Evolutionary conservation across 164 flowering plant genomes (phyloP), one percentile per base, ranked within the genome.

Genomic region (Umbellularia californica): DNA sequence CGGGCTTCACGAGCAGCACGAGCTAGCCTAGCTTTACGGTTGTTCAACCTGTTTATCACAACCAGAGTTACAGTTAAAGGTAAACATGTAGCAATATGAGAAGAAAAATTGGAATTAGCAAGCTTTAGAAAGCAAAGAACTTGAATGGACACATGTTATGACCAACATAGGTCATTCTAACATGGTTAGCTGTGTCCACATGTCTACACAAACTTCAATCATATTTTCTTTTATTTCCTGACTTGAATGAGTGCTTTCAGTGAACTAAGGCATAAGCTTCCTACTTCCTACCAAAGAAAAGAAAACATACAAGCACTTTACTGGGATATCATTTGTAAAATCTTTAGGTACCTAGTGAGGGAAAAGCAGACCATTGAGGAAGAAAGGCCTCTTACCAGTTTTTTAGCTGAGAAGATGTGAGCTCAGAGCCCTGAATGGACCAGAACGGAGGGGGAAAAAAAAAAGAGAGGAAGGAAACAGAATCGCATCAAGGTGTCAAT

Each of bases 21-120:
- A 19, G 94, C 94, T 63, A 96, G 85, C 83, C 86, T 87, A 12
- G 98, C 97, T 83, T 92, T 96, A 55, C 99, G 82, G 75, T 96
- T 96, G 81, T 96, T 93, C 80, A 93, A 83, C 99, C 99, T 96
- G 88, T 76, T 51, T 58, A 74, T 73, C 41, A 19, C 51, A 67
- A 68, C 17, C n/a, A 55, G 60, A 55, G n/a, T 12, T 2, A 11
- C 13, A n/a, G 47, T 41, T 41, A 2, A 9, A 41, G 47, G 47
- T 41, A 41, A 41, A 41, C 47, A 1, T 41, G 47, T 9, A 41
- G 47, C 47, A 41, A 41, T 41, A 41, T 41, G 47, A 41, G 47
- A 41, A 41, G 47, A 41, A 41, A 41, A 9, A 41, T 41, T 41
- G 47, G 47, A 41, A 41, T 5, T 41, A 41, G 47, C 9, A 41